Evolutionary conservation across 106 monocot genomes (phyloP).

Genomic region (Posidonia australis): DNA sequence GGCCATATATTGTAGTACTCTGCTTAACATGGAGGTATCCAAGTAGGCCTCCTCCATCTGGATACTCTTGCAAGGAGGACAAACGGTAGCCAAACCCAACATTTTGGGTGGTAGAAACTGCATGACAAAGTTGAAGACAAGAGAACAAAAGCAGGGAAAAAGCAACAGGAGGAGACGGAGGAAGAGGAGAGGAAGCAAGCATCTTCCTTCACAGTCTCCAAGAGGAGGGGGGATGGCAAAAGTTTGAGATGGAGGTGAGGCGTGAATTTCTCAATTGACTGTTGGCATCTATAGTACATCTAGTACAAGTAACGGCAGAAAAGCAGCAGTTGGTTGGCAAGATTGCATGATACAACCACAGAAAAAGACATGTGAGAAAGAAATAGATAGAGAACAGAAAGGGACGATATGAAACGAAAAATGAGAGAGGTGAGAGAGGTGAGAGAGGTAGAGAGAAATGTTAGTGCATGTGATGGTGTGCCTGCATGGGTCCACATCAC

Average conservation of each 20-base stretch:
- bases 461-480: too few species aligned
- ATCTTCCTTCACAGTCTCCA: too few species aligned
- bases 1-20: slow-evolving; percentile 56
- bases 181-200: slow-evolving; percentile 4
- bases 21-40: slow-evolving; percentile 69
- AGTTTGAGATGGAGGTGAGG: too few species aligned
- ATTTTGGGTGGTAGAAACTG: slow-evolving; percentile 12
- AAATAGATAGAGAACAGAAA: neutral
- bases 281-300: neutral
- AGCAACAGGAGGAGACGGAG: neutral
- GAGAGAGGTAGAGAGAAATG: too few species aligned
- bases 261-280: neutral
- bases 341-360: neutral
- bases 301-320: neutral
- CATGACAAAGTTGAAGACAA: neutral
- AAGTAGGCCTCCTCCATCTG: slow-evolving; percentile 48
- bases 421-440: too few species aligned
- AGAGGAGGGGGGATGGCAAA: too few species aligned
- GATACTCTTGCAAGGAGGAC: slow-evolving; percentile 44
- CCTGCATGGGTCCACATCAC: too few species aligned
- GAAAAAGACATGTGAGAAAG: neutral
- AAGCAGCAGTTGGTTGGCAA: neutral
- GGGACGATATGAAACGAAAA: too few species aligned
- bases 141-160: neutral
- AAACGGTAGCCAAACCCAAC: slow-evolving; percentile 59